Evolutionary conservation across 169 alveolate genomes (phyloP), one percentile per base, ranked within the genome.

Genomic region (Plasmodium cynomolgi): DNA sequence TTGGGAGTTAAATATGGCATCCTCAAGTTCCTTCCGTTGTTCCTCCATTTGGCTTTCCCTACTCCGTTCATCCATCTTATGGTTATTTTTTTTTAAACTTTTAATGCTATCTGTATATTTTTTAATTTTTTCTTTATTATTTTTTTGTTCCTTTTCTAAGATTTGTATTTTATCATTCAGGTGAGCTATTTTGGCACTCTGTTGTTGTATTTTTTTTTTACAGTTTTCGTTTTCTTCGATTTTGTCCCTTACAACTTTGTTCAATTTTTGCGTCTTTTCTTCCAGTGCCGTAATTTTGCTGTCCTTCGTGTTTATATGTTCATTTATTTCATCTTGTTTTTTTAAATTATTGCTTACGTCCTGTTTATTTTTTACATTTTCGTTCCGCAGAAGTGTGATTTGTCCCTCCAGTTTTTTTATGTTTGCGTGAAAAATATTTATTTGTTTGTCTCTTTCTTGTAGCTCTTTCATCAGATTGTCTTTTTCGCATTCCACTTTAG

Each of bases 291-390:
- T 23, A 31, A 85, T 85, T 75, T 50, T 23, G 80, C 8, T 75
- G 31, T 85, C 93, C 71, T 85, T 85, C 31, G 15, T 33, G 68
- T 74, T 85, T 39, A 71, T 77, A 20, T 85, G 54, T 37, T 85
- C 93, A 85, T 85, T 85, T 74, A 85, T 85, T 77, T 75, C 41
- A 41, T 85, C 74, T 77, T 85, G 93, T 68, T 56, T 85, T 58
- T 74, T 85, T 77, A 77, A 29, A 39, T 85, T 85, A 71, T 74
- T 75, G 29, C 6, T 47, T 54, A 85, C 85, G 81, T 74, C 93
- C 11, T 75, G 80, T 56, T 85, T 85, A 37, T 37, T 85, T 77
- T 85, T 85, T 31, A 37, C 44, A 85, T 39, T 85, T 71, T 85
- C 93, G 15, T 74, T 77, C 31, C n/a, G 74, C 20, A 85, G 31